These are phyloP conservation scores for Diplodia corticola DNA, from an alignment of 2,329 filamentous ascomycete genomes.

Conservation along the genomic window DNA sequence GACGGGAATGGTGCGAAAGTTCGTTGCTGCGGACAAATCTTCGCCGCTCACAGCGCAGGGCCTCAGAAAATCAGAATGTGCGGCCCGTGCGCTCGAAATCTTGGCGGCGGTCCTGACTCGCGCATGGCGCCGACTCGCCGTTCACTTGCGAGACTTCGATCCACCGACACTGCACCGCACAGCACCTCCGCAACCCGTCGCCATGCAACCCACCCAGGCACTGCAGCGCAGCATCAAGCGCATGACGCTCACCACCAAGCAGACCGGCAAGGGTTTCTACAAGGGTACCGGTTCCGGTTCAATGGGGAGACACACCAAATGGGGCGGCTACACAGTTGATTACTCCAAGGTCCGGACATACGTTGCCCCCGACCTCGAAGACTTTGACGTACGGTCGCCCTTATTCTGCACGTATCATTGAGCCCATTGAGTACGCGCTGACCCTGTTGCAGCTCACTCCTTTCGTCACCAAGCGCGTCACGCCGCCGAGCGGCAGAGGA, in stretches of 20 bases:
- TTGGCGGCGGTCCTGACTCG: not conserved
- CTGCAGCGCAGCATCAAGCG: conserved; percentile 72
- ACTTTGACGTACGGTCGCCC: conserved; percentile 64
- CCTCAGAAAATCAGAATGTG: conserved; percentile 16
- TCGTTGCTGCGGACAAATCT: not conserved
- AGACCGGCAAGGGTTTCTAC: conserved; percentile 92
- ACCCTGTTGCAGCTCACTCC: conserved; percentile 65
- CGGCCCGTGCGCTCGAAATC: conserved; percentile 10
- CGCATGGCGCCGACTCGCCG: conserved; percentile 6
- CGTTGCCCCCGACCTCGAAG: conserved; percentile 70
- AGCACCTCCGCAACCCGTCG: conserved; percentile 26
- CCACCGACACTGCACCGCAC: not conserved
- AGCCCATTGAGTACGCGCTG: not conserved
- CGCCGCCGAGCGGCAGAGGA: conserved; percentile 13
- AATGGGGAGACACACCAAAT: conserved; percentile 81
- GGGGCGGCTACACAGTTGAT: conserved; percentile 81
- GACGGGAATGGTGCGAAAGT: not conserved
- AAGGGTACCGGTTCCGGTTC: conserved; percentile 90
- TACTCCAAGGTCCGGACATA: conserved; percentile 89
- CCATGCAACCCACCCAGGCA: conserved; percentile 67
- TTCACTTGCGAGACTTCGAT: not conserved
- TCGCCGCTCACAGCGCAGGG: not conserved
- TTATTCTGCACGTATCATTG: too few relatives aligned
- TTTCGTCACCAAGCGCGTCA: conserved; percentile 61
- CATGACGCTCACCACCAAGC: conserved; percentile 83